Base-by-base conservation (phyloP, 805 yeast species). In the Komagataella pseudopastoris region DNA sequence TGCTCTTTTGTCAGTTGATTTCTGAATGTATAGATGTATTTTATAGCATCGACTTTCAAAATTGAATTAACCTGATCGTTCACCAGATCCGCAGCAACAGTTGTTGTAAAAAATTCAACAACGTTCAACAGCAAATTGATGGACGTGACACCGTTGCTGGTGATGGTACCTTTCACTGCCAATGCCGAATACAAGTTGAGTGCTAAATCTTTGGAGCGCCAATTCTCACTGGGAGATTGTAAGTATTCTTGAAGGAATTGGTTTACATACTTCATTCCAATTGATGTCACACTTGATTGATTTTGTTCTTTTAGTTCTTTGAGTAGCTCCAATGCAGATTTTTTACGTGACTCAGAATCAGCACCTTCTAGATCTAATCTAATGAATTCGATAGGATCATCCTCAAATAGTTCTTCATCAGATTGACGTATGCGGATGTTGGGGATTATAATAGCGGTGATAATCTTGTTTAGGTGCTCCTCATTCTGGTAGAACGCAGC, bases 341-440 rank as follows among this genome's bases (percentile, higher is more conserved):
- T 80, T 66, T 97, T 77, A 66, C 99, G 79, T 1, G 96, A 84
- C 61, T 90, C 98, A 12, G 85, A 78, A 63, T 91, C 98, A 0
- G 96, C 83, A 5, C 98, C 98, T 67, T 95, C 99, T 48, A 95
- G 72, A 65, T 93, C 99, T 55, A 96, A 77, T 60, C 98, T 78
- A 18, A 90, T 90, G 63, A 76, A 93, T 60, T 88, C 95, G 51
- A 93, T 84, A 44, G 99, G 99, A 63, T 93, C 99, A 67, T 93
- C 99, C 66, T 93, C 99, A 65, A 93, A 91, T 55, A 83, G 66
- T 65, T 95, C 99, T 60, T 88, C 88, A 63, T 93, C 99, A 1
- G 85, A 74, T 52, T 85, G 91, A 60, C 98, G 80, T 54, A 93
- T 75, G 8, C 82, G 77, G 58, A 90, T 81, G 64, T 93, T 93